These are phyloP conservation scores for Pyrenula massariospora DNA, from an alignment of 495 filamentous ascomycete species.

Conservation along the genomic window DNA sequence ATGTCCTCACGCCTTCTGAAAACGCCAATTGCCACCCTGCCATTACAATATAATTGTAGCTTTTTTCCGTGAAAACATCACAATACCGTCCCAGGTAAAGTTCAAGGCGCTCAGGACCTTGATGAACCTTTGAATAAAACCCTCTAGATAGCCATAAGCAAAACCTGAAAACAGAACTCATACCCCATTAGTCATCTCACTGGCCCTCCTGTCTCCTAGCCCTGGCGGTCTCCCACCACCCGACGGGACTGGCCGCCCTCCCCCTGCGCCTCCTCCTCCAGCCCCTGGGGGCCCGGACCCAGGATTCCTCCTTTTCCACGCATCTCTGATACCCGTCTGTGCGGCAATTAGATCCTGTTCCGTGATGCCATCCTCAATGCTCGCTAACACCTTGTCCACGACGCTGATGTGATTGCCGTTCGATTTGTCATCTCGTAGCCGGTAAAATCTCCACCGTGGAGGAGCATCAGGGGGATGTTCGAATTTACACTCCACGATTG, in stretches of 20 bases:
- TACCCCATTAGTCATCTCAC: not conserved
- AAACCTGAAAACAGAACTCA: too few relatives aligned
- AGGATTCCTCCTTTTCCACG: slow-evolving; percentile 55
- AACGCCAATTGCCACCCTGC: too few relatives aligned
- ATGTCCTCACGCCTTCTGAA: too few relatives aligned
- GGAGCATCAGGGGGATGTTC: not conserved
- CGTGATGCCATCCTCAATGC: slow-evolving; percentile 63
- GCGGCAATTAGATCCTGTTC: slow-evolving; percentile 51
- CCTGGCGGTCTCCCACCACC: not conserved
- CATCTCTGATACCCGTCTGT: slow-evolving; percentile 54
- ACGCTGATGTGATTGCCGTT: slow-evolving; percentile 81
- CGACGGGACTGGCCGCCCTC: not conserved
- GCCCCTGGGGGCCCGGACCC: not conserved
- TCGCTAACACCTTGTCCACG: slow-evolving; percentile 69
- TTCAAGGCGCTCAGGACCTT: too few relatives aligned
- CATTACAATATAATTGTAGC: too few relatives aligned
- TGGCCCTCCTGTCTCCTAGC: not conserved
- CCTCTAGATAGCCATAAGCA: too few relatives aligned
- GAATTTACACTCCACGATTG: slow-evolving; percentile 71
- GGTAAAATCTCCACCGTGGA: slow-evolving; percentile 61
- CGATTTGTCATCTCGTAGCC: slow-evolving; percentile 81
- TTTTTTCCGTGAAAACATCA: too few relatives aligned
- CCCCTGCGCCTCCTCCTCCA: too few relatives aligned
- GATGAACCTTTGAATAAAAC: too few relatives aligned
- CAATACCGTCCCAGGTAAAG: too few relatives aligned